Conservation (phyloP, 768 basidiomycete species). For the Suillus brevipes region DNA sequence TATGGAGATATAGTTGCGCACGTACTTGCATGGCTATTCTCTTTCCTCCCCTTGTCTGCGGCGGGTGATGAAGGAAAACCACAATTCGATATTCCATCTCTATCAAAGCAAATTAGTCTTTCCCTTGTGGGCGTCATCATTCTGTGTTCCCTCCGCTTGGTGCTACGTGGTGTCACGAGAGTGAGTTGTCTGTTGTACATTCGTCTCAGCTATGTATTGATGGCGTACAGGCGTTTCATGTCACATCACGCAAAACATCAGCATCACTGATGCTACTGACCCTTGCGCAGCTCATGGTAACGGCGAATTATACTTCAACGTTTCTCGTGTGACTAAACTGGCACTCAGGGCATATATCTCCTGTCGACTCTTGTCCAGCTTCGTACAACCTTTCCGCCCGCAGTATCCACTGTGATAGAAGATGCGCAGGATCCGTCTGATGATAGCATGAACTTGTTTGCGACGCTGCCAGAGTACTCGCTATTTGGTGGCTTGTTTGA, state of each 20-base stretch:
- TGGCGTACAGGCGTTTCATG: slow-evolving; percentile 50
- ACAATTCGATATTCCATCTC: slow-evolving; percentile 37
- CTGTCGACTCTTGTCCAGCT: slow-evolving; percentile 82
- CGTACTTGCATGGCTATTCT: slow-evolving; percentile 40
- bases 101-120: slow-evolving; percentile 61
- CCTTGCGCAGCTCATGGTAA: slow-evolving; percentile 82
- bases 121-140: slow-evolving; percentile 77
- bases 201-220: neutral
- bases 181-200: slow-evolving; percentile 33
- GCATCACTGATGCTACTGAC: slow-evolving; percentile 76
- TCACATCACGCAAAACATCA: slow-evolving; percentile 67
- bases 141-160: slow-evolving; percentile 66
- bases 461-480: slow-evolving; percentile 71
- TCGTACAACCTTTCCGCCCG: slow-evolving; percentile 74
- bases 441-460: slow-evolving; percentile 54
- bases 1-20: slow-evolving; percentile 46
- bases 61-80: slow-evolving; percentile 19
- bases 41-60: slow-evolving; percentile 34
- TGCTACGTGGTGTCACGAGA: slow-evolving; percentile 66
- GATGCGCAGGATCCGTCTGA: slow-evolving; percentile 10
- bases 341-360: slow-evolving; percentile 71
- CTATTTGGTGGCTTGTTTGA: slow-evolving; percentile 77
- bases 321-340: neutral
- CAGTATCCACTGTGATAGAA: slow-evolving; percentile 24
- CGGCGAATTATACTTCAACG: slow-evolving; percentile 4